Base-by-base conservation (phyloP, 2,329 filamentous ascomycete genomes). In the Emmonsiellopsis sp. region DNA sequence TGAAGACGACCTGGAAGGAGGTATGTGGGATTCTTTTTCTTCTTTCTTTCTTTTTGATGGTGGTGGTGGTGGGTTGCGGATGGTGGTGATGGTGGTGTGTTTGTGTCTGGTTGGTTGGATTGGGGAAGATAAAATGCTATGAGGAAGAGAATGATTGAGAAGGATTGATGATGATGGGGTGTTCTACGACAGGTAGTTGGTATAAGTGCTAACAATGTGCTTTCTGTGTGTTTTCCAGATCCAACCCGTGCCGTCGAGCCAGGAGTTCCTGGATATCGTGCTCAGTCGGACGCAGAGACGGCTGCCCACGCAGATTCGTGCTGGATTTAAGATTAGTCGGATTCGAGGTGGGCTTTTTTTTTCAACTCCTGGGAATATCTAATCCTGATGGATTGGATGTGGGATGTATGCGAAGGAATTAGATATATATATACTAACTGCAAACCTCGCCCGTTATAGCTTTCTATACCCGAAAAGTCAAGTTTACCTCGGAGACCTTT, bases 211-310 rank as follows among this genome's bases (percentile, higher is more conserved):
- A 16, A 49, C 15, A 26, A 26, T 3, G 8, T 4, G 7, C 15
- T 26, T 15, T 40, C 37, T 15, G 9, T 13, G 4, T 34, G 32
- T 32, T 40, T 31, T 35, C 60, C 63, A 74, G 68, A 94, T 94
- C 64, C 85, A 87, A 58, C 89, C 89, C 61, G 89, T 95, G 61
- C 92, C 92, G 55, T 94, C 88, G 65, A 86, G 86, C 71, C 86
- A 94, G 77, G 93, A 98, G 75, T 97, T 98, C 68, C 80, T 98
- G 64, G 93, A 98, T 74, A 96, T 98, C 70, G 91, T 97, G 61
- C 81, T 98, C 65, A 94, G 88, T 67, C 81, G 93, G 63, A 96
- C 90, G 4, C 92, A 97, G 79, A 82, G 92, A 67, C 85, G 92
- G 58, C 79, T 98, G 59, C 93, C 93, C 11, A 98, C 90, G 48